These are phyloP conservation scores for Moniliella sp. DNA, from an alignment of 1,284 basidiomycete genomes.

Conservation along the genomic window DNA sequence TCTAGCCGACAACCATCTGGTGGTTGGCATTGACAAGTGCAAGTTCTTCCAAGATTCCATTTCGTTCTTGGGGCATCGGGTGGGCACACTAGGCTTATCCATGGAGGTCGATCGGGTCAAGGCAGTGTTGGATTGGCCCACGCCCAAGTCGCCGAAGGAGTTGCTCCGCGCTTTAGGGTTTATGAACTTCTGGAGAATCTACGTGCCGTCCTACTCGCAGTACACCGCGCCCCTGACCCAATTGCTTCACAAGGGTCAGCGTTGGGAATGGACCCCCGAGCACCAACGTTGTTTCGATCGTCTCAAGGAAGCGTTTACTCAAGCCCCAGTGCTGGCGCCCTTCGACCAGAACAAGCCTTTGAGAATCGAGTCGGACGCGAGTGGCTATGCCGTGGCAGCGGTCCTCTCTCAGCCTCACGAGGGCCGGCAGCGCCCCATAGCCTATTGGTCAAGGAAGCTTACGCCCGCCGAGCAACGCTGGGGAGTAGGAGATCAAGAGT, in stretches of 20 bases:
- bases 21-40: constrained; percentile 2
- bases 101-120: constrained; percentile 38
- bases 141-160: constrained; percentile 21
- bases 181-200: constrained; percentile 1
- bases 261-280: constrained; percentile 9
- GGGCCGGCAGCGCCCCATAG: background rate
- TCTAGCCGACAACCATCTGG: constrained; percentile 1
- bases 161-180: constrained; percentile 1
- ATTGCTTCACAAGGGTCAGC: background rate
- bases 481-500: constrained; percentile 5
- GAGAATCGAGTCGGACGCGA: constrained; percentile 27
- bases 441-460: constrained; percentile 7
- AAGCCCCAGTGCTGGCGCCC: constrained; percentile 33
- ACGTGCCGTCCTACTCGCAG: background rate
- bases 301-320: constrained; percentile 29
- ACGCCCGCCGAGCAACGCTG: constrained; percentile 3
- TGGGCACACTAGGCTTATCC: constrained; percentile 24
- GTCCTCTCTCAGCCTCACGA: constrained; percentile 13
- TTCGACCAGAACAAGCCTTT: constrained; percentile 29
- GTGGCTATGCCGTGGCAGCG: constrained; percentile 21
- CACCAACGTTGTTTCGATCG: constrained; percentile 33
- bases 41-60: constrained; percentile 7
- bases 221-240: background rate
- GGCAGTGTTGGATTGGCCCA: constrained; percentile 35
- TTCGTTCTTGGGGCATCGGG: constrained; percentile 37